phyloP scores from a whole-genome alignment of 768 basidiomycete species.

The Krasilnikovozyma curviuscula region DNA sequence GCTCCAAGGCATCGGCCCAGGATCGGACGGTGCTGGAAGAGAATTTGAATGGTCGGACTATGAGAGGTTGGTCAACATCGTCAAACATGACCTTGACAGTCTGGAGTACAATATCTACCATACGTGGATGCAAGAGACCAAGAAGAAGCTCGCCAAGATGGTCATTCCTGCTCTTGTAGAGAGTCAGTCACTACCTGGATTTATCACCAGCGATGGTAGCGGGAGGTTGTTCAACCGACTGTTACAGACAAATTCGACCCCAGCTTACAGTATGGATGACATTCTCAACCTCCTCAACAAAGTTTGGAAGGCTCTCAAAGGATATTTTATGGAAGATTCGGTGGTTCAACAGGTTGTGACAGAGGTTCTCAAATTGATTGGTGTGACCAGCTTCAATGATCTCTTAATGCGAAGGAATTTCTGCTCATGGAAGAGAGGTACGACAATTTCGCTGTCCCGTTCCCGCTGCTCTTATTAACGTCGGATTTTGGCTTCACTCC shows the following conservation, averaged over 20 bases:
- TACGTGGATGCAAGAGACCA: slow-evolving; percentile 96
- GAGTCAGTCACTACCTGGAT: slow-evolving; percentile 90
- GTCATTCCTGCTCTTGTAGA: slow-evolving; percentile 97
- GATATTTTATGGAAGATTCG: slow-evolving; percentile 93
- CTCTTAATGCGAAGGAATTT: slow-evolving; percentile 96
- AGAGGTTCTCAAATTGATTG: slow-evolving; percentile 84
- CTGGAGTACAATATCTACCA: slow-evolving; percentile 99
- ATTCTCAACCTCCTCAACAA: slow-evolving; percentile 91
- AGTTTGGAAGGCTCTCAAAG: slow-evolving; percentile 94
- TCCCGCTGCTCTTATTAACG: no score
- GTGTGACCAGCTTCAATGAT: slow-evolving; percentile 94
- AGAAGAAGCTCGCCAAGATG: slow-evolving; percentile 91
- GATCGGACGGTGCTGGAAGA: slow-evolving; percentile 62
- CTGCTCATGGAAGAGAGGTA: slow-evolving; percentile 98
- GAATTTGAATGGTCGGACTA: slow-evolving; percentile 95
- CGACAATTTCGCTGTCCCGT: no score
- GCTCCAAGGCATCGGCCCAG: slow-evolving; percentile 91
- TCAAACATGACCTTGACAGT: slow-evolving; percentile 95
- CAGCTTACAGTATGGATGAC: slow-evolving; percentile 96
- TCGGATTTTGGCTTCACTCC: no score
- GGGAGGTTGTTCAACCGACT: slow-evolving; percentile 86
- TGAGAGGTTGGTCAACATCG: slow-evolving; percentile 87
- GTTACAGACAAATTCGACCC: slow-evolving; percentile 41
- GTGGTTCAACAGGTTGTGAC: slow-evolving; percentile 83
- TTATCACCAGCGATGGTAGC: slow-evolving; percentile 84